phyloP scores from a whole-genome alignment of 2,329 filamentous ascomycete species.

The Diplodia intermedia region DNA sequence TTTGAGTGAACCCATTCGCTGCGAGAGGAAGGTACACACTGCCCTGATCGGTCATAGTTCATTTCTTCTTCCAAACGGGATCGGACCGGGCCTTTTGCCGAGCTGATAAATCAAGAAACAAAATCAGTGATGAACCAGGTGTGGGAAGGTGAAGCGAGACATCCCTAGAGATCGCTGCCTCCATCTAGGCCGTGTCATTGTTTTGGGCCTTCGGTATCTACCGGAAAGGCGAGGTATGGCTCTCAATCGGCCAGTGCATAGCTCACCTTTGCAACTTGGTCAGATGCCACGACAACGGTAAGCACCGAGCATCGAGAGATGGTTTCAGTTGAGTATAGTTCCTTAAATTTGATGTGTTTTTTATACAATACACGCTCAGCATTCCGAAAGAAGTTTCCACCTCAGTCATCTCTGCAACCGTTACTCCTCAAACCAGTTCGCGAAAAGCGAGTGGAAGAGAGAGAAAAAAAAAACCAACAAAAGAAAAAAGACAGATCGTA shows the following conservation, averaged over 20 bases:
- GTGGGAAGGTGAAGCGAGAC: neutral
- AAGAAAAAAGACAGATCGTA: no score
- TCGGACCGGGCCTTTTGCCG: neutral
- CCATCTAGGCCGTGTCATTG: neutral
- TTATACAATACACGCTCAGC: neutral
- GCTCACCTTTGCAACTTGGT: no score
- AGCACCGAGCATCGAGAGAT: no score
- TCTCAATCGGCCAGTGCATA: neutral
- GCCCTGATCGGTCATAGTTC: no score
- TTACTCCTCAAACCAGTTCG: neutral
- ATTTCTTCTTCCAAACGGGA: neutral
- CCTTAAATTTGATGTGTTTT: neutral
- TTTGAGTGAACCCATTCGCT: neutral
- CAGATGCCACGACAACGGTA: no score
- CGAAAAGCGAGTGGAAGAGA: neutral
- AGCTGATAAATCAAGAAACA: neutral
- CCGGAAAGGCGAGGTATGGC: neutral
- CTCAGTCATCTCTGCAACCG: neutral
- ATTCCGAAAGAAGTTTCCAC: neutral
- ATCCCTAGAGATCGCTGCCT: neutral
- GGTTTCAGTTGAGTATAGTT: no score
- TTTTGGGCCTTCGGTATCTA: neutral
- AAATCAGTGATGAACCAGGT: neutral
- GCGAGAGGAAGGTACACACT: neutral
- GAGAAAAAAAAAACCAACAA: neutral